Evolutionary conservation across 805 yeast species (phyloP), one percentile per base, ranked within the genome.

Genomic region (Metschnikowia matae): DNA sequence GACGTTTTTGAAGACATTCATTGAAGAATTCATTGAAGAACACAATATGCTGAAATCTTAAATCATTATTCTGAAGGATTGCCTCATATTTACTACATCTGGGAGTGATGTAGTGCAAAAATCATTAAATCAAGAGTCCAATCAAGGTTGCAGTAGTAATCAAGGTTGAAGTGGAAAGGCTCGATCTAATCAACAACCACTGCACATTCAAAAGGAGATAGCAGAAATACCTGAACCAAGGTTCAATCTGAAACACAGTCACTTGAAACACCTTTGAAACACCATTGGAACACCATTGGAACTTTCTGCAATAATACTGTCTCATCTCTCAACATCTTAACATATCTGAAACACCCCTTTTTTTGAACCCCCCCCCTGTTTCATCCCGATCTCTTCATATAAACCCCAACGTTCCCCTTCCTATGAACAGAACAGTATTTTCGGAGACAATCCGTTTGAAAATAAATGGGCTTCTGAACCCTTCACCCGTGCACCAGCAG

Each of bases 381-480:
- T 20, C 29, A 37, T 6, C 14, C 14, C 29, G 11, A 15, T 37
- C 14, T 29, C 26, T 15, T 17, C 21, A 8, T 40, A 40, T 23
- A 34, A 7, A 34, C 18, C 10, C 10, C 36, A n/a, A 6, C 8
- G 18, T 34, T n/a, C 20, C 13, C 17, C 15, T 2, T 13, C 15
- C 40, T 35, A 54, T 55, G 57, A 55, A 54, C n/a, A n/a, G n/a
- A n/a, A n/a, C 23, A 57, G 59, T 50, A 44, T 43, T 6, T 55
- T 52, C 44, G 58, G 58, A 14, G 60, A 65, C 18, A 74, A 71
- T 51, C 72, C 73, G 2, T 72, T 74, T 68, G 71, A 65, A 46
- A 71, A 71, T 51, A 74, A 73, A 23, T 70, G 75, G 75, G 64
- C 67, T 15, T 50, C 55, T 11, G 52, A 49, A 33, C 43, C 48